Evolutionary conservation across 768 basidiomycete genomes (phyloP).

Genomic region (Phanerochaete sordida): DNA sequence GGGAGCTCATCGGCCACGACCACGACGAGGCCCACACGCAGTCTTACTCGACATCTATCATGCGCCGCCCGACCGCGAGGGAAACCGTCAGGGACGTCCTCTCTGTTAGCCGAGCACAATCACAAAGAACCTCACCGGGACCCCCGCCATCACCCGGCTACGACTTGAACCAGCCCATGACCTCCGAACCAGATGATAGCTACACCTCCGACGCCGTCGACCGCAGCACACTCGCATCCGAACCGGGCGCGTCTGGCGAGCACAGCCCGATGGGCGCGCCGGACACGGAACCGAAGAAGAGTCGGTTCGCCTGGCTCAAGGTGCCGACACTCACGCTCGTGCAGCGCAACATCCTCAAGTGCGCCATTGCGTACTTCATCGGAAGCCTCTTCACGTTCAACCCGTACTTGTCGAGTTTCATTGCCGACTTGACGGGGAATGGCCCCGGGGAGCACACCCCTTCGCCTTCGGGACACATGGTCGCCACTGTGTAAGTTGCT

Average conservation of each 20-base stretch:
- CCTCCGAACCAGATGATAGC: not conserved
- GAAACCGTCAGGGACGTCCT: slow-evolving; percentile 4
- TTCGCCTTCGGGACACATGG: slow-evolving; percentile 83
- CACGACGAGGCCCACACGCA: slow-evolving; percentile 15
- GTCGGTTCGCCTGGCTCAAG: not conserved
- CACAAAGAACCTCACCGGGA: not conserved
- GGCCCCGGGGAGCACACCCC: slow-evolving; percentile 47
- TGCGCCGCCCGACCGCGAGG: slow-evolving; percentile 3
- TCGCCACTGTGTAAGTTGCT: slow-evolving; percentile 79
- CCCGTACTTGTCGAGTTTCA: slow-evolving; percentile 63
- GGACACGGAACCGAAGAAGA: not conserved
- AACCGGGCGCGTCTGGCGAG: not conserved
- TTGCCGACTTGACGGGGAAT: slow-evolving; percentile 57
- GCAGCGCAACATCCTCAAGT: slow-evolving; percentile 81
- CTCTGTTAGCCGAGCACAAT: not conserved
- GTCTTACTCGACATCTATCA: not conserved
- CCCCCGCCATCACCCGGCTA: not conserved
- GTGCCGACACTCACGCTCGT: slow-evolving; percentile 43
- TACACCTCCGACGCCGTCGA: not conserved
- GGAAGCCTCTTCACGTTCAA: slow-evolving; percentile 92
- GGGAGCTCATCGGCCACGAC: slow-evolving; percentile 68
- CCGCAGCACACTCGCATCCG: not conserved
- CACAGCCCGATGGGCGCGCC: no score
- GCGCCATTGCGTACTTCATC: slow-evolving; percentile 85
- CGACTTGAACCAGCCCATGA: not conserved